Conservation (phyloP, 352 stramenopile genomes). For the Phytopythium sindhum region DNA sequence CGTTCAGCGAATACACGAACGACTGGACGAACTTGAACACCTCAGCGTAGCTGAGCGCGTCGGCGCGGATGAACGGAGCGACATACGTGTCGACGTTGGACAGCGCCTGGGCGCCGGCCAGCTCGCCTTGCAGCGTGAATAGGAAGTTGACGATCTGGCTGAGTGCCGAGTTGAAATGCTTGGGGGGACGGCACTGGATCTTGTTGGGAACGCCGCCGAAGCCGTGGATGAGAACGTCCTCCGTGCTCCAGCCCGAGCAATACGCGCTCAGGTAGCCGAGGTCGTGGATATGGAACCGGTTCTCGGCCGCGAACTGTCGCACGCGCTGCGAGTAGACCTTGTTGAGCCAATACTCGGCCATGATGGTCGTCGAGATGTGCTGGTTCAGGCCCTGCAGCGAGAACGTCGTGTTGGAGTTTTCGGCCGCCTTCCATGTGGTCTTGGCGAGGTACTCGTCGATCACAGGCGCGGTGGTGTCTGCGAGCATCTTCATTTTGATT, state of each 20-base stretch:
- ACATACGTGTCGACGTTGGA: conserved; percentile 29
- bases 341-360: conserved; percentile 29
- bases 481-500: conserved; percentile 5
- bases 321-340: conserved; percentile 25
- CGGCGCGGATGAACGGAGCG: conserved; percentile 26
- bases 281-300: conserved; percentile 30
- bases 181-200: conserved; percentile 23
- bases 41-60: conserved; percentile 23
- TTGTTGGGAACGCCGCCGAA: conserved; percentile 28
- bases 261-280: conserved; percentile 26
- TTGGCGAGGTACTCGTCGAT: conserved; percentile 31
- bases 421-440: conserved; percentile 24
- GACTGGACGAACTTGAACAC: conserved; percentile 32
- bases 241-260: conserved; percentile 26
- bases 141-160: conserved; percentile 34
- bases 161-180: conserved; percentile 26
- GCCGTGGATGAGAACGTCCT: conserved; percentile 27
- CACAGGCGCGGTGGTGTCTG: conserved; percentile 13
- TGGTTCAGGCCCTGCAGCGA: conserved; percentile 26
- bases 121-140: conserved; percentile 27
- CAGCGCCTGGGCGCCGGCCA: conserved; percentile 25
- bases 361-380: conserved; percentile 23
- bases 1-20: conserved; percentile 29
- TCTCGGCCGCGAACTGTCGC: conserved; percentile 21
- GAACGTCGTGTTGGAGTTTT: conserved; percentile 34